Evolutionary conservation across 108 stramenopile genomes (phyloP), one percentile per base, ranked within the genome.

Genomic region (Discostella pseudostelligera): DNA sequence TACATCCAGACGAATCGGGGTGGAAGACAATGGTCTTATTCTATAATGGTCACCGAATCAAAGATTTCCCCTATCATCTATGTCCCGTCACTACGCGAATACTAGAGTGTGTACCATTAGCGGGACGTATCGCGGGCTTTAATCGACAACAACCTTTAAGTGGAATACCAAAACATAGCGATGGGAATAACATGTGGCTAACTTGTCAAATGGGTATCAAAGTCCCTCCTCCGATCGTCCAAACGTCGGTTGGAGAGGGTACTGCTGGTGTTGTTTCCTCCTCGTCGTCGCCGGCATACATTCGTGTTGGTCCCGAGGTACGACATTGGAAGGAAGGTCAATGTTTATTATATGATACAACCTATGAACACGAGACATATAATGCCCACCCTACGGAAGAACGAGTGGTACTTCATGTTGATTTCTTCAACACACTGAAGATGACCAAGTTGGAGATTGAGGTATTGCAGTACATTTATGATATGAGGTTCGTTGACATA

Each of bases 111-210:
- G 69, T 93, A 7, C 92, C 92, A 6, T 48, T 93, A 37, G 92
- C 92, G 7, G 92, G 92, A 10, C 75, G 92, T 47, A 93, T 93
- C 61, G 85, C 87, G 10, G 88, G 92, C 1, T 93, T 93, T 55
- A 93, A 93, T 78, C 73, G 89, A 59, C 92, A 93, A 65, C 70
- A 85, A 66, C 89, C 89, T 12, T 26, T 59, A 12, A 81, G 78
- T 37, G 92, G 92, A 16, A 93, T 93, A 71, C 88, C 89, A 1
- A 56, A 82, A 11, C 92, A 93, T 48, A 83, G 70, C 29, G 92
- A 93, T 62, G 92, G 92, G 17, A 93, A 93, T 61, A 93, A 93
- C 56, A 93, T 93, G 92, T 93, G 92, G 91, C 67, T 93, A 1
- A 93, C 92, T 10, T 82, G 84, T 47, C 92, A 93, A 72, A 88